Evolutionary conservation across 2,329 filamentous ascomycete species (phyloP).

Genomic region (Pseudogymnoascus sp.): DNA sequence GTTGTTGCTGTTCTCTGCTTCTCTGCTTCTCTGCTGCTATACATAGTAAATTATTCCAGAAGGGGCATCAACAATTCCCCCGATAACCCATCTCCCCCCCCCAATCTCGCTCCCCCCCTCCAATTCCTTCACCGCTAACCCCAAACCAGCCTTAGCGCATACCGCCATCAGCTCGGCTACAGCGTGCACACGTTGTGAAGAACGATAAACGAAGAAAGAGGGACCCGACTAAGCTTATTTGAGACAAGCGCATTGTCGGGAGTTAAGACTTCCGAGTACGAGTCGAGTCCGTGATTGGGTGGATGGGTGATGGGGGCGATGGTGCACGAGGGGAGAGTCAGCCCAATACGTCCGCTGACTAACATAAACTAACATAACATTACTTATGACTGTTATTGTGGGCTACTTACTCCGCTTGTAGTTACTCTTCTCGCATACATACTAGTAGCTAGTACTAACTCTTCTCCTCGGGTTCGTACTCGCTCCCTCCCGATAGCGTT

Average conservation of each 20-base stretch:
- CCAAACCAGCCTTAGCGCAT: background rate
- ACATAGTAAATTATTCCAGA: conserved; percentile 4
- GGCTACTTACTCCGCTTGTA: background rate
- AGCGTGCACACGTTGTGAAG: background rate
- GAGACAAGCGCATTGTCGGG: background rate
- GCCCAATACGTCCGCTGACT: background rate
- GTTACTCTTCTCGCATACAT: background rate
- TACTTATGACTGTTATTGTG: background rate
- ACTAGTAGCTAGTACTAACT: too few relatives aligned
- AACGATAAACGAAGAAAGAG: background rate
- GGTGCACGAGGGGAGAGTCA: background rate
- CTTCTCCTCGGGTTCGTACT: background rate
- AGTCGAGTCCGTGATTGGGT: background rate
- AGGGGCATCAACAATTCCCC: background rate
- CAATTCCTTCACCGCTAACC: background rate
- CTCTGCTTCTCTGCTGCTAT: too few relatives aligned
- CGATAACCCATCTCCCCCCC: too few relatives aligned
- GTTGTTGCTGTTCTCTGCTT: too few relatives aligned
- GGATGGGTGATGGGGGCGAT: too few relatives aligned
- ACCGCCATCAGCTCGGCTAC: background rate
- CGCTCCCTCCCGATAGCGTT: background rate
- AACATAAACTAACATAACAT: too few relatives aligned
- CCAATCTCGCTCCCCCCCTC: background rate
- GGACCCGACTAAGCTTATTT: background rate
- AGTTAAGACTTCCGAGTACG: background rate